Percentiles rank a stretch among this genome's conserved stretches.
These are phyloP conservation scores for Trichophyton rubrum DNA, from an alignment of 2,329 filamentous ascomycete species.

Conservation along the genomic window DNA sequence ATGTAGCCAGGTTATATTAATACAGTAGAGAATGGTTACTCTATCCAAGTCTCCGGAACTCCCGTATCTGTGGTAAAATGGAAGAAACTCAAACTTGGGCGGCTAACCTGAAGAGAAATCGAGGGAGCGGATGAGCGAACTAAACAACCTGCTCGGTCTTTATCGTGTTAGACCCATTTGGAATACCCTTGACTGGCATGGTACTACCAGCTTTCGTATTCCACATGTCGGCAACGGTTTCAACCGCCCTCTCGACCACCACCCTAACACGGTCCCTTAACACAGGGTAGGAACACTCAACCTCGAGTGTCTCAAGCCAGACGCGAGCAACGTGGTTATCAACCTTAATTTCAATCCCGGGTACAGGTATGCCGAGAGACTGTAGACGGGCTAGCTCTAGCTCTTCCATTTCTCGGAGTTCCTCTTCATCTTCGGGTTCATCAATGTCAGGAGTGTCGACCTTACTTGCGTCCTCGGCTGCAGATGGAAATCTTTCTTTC, in stretches of 20 bases:
- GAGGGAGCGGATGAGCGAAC: neutral
- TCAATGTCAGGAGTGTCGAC: conserved; percentile 15
- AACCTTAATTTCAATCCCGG: conserved; percentile 72
- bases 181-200: neutral
- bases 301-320: conserved; percentile 83
- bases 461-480: conserved; percentile 20
- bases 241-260: conserved; percentile 78
- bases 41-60: too few relatives aligned
- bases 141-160: neutral
- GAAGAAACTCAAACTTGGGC: neutral
- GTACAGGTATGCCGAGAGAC: conserved; percentile 75
- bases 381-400: conserved; percentile 67
- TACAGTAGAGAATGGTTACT: too few relatives aligned
- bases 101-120: neutral
- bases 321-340: conserved; percentile 79
- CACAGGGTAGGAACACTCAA: conserved; percentile 69
- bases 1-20: too few relatives aligned
- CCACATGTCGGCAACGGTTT: conserved; percentile 67
- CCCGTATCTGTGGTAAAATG: neutral
- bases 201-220: conserved; percentile 7
- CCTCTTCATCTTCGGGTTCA: conserved; percentile 24
- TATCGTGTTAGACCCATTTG: neutral
- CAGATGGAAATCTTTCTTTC: conserved; percentile 16
- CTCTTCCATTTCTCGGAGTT: conserved; percentile 44
- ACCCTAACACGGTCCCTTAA: conserved; percentile 74